Conservation (phyloP, 345 rosid genomes). For the Rhodamnia argentea region DNA sequence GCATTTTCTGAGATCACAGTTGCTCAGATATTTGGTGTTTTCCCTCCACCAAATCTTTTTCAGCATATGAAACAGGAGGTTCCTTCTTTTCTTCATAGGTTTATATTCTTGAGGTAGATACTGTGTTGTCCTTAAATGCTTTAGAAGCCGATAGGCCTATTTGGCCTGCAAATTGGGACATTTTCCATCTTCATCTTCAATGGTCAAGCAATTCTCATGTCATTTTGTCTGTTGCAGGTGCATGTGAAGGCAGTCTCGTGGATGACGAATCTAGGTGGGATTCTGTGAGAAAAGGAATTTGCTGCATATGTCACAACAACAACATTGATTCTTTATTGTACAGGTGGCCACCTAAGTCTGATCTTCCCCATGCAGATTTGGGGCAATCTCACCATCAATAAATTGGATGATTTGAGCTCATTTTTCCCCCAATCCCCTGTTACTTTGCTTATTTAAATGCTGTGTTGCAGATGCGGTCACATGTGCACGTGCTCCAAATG, state of each 20-base stretch:
- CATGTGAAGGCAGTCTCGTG: constrained; percentile 11
- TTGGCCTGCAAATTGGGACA: background rate
- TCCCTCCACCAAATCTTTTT: background rate
- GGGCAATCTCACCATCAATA: background rate
- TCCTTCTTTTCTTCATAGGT: background rate
- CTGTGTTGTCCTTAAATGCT: background rate
- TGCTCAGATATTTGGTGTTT: background rate
- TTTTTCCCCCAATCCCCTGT: background rate
- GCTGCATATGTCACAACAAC: constrained; percentile 63
- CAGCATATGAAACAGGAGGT: background rate
- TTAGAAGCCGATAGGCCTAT: background rate
- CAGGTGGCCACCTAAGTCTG: constrained; percentile 27
- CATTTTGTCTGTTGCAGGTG: constrained; percentile 27
- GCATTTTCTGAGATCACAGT: background rate
- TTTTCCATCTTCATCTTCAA: too few species aligned
- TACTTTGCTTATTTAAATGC: background rate
- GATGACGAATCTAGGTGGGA: constrained; percentile 64
- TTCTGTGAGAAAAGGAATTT: constrained; percentile 68
- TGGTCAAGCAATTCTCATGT: background rate
- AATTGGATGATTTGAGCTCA: background rate
- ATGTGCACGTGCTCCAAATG: constrained; percentile 88
- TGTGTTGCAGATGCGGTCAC: constrained; percentile 79
- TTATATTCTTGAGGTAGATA: background rate
- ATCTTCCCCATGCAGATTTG: background rate
- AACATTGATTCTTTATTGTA: constrained; percentile 74